Percentiles rank a stretch among this genome's conserved stretches.
Conservation (phyloP, 2,329 filamentous ascomycete species). For the Colletotrichum lini region DNA sequence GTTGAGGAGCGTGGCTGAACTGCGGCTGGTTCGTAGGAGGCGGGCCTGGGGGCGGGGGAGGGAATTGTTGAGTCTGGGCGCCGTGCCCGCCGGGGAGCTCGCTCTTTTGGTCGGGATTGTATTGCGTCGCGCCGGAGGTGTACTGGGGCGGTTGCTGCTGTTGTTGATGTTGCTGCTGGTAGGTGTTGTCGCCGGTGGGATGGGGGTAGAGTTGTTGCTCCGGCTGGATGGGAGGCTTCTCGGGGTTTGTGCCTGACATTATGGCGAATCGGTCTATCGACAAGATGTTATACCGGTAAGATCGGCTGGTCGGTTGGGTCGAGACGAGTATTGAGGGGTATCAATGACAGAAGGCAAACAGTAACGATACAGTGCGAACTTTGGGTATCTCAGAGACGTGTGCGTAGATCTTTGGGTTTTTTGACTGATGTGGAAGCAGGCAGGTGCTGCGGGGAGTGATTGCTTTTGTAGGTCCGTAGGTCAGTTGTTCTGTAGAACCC, state of each 20-base stretch:
- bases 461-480: constrained; percentile 29
- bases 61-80: constrained; percentile 34
- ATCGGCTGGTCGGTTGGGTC: background rate
- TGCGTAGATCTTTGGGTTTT: background rate
- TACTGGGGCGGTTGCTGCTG: constrained; percentile 29
- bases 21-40: constrained; percentile 38
- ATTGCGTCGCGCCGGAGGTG: constrained; percentile 21
- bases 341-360: background rate
- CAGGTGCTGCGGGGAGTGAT: background rate
- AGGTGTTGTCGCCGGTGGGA: constrained; percentile 21
- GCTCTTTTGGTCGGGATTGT: constrained; percentile 22
- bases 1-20: constrained; percentile 31
- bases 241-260: constrained; percentile 39
- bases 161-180: constrained; percentile 13
- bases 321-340: background rate
- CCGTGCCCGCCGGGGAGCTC: constrained; percentile 27
- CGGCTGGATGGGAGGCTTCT: constrained; percentile 41
- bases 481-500: too few species aligned
- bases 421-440: background rate
- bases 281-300: background rate
- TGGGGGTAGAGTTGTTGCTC: constrained; percentile 41
- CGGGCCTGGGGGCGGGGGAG: constrained; percentile 40
- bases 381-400: constrained; percentile 8
- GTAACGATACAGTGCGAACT: background rate
- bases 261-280: background rate